Evolutionary conservation across 2,329 filamentous ascomycete genomes (phyloP).

Genomic region (Metarhizium rileyi): DNA sequence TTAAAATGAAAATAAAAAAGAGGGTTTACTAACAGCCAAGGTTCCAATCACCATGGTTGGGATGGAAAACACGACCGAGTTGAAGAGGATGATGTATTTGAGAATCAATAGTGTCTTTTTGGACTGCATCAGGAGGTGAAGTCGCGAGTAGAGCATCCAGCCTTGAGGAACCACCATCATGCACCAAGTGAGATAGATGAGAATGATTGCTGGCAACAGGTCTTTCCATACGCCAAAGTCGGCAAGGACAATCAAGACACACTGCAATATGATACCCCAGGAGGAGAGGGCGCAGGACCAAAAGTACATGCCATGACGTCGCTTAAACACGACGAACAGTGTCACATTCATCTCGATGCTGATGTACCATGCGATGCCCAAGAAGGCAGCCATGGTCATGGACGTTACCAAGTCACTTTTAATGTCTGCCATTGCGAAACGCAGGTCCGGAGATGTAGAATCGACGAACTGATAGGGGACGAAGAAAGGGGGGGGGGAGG

Average conservation of each 20-base stretch:
- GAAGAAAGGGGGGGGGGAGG: too few species aligned
- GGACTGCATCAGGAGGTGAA: conserved; percentile 47
- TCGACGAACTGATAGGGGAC: too few species aligned
- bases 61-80: too few species aligned
- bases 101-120: conserved; percentile 32
- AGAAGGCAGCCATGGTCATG: conserved; percentile 27
- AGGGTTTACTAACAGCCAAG: conserved; percentile 35
- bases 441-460: neutral
- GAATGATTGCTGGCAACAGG: conserved; percentile 8
- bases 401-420: conserved; percentile 14
- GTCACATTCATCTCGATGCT: conserved; percentile 19
- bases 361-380: conserved; percentile 24
- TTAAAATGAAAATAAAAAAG: too few species aligned
- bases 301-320: conserved; percentile 22
- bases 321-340: conserved; percentile 20
- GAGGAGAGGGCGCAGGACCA: conserved; percentile 22
- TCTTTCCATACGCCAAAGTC: conserved; percentile 13
- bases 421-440: conserved; percentile 12
- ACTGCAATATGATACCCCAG: conserved; percentile 21
- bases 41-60: conserved; percentile 44
- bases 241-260: conserved; percentile 35
- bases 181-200: conserved; percentile 15
- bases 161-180: conserved; percentile 49
- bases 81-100: conserved; percentile 39
- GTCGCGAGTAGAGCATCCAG: conserved; percentile 49